phyloP scores from a whole-genome alignment of 768 basidiomycete species.

The Piloderma croceum region DNA sequence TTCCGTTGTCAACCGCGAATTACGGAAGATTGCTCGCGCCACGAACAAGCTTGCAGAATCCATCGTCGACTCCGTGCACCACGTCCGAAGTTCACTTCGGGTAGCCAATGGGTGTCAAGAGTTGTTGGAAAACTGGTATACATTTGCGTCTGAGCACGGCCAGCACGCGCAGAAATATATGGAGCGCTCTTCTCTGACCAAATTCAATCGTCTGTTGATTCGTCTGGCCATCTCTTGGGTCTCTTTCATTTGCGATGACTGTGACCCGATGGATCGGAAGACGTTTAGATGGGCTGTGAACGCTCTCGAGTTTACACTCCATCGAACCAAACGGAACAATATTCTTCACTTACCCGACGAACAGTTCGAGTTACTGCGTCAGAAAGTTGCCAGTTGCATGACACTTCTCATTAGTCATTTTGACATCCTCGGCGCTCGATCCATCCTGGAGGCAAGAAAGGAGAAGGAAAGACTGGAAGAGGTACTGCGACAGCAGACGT shows the following conservation, averaged over 20 bases:
- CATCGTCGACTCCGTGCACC: slow-evolving; percentile 87
- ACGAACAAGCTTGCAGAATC: slow-evolving; percentile 88
- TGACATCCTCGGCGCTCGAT: slow-evolving; percentile 93
- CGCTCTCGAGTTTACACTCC: slow-evolving; percentile 87
- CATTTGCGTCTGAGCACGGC: slow-evolving; percentile 95
- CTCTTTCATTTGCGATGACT: slow-evolving; percentile 96
- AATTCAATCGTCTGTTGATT: slow-evolving; percentile 81
- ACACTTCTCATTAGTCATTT: slow-evolving; percentile 95
- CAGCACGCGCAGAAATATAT: slow-evolving; percentile 85
- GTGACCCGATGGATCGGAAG: slow-evolving; percentile 89
- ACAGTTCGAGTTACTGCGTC: slow-evolving; percentile 86
- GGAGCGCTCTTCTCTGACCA: slow-evolving; percentile 62
- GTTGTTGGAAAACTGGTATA: slow-evolving; percentile 87
- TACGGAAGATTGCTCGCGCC: slow-evolving; percentile 85
- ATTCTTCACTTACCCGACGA: slow-evolving; percentile 84
- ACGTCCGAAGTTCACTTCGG: slow-evolving; percentile 66
- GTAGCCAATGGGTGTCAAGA: slow-evolving; percentile 69
- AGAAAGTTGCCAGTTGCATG: slow-evolving; percentile 94
- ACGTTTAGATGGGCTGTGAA: slow-evolving; percentile 99
- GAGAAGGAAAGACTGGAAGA: slow-evolving; percentile 85
- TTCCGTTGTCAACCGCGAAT: slow-evolving; percentile 81
- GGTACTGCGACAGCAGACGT: slow-evolving; percentile 47
- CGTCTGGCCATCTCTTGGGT: slow-evolving; percentile 96
- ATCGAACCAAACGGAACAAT: slow-evolving; percentile 80
- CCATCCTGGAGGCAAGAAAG: slow-evolving; percentile 78